These are phyloP conservation scores for Diplodia mutila DNA, from an alignment of 2,329 filamentous ascomycete species.

Conservation along the genomic window DNA sequence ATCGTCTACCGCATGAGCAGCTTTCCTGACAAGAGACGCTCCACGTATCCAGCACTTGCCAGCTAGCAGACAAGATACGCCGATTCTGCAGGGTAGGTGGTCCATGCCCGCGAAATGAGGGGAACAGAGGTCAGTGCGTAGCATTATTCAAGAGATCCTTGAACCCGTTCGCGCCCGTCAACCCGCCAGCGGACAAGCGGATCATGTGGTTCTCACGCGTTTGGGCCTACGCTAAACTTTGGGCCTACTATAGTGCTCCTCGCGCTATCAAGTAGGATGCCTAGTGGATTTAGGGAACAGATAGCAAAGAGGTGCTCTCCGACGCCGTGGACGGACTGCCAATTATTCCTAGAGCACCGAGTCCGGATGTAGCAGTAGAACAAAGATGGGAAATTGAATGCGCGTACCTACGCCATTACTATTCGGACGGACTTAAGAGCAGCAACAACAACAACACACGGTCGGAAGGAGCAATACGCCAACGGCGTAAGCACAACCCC, in stretches of 20 bases:
- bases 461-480: neutral
- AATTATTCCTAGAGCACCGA: neutral
- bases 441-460: too few species aligned
- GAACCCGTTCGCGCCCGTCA: neutral
- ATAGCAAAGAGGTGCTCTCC: neutral
- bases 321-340: neutral
- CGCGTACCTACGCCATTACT: neutral
- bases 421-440: neutral
- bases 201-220: neutral
- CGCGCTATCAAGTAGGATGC: neutral
- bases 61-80: neutral
- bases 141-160: neutral
- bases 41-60: neutral
- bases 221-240: neutral
- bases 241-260: neutral
- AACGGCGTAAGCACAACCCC: neutral
- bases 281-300: neutral
- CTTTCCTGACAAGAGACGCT: neutral
- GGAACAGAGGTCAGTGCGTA: slow-evolving; percentile 8
- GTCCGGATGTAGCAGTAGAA: neutral
- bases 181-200: slow-evolving; percentile 6
- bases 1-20: neutral
- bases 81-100: neutral
- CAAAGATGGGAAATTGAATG: neutral
- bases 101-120: slow-evolving; percentile 15